Conservation (phyloP, 2,329 filamentous ascomycete species). For the Chaetoscypha palmicola region DNA sequence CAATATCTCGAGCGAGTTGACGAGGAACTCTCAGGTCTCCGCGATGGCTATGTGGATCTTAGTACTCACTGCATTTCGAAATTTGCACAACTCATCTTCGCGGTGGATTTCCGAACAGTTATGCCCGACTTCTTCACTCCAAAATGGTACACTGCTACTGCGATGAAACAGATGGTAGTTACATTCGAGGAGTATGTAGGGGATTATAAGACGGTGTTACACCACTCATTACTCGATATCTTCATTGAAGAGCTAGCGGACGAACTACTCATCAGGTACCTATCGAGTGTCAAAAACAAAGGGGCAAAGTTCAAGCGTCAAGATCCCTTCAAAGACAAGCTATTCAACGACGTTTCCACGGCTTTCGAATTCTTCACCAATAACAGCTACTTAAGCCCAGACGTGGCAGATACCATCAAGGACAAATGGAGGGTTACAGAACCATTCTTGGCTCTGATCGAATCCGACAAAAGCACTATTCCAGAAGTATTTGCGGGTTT, state of each 20-base stretch:
- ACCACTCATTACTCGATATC: slow-evolving; percentile 82
- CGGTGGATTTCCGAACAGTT: slow-evolving; percentile 78
- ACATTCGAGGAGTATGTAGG: slow-evolving; percentile 93
- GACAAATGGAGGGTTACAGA: slow-evolving; percentile 90
- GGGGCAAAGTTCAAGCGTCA: slow-evolving; percentile 78
- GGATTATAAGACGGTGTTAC: slow-evolving; percentile 78
- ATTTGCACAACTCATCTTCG: slow-evolving; percentile 82
- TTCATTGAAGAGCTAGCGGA: slow-evolving; percentile 90
- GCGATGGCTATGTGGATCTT: slow-evolving; percentile 90
- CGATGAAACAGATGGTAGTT: slow-evolving; percentile 88
- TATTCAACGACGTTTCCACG: slow-evolving; percentile 85
- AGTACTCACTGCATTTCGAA: slow-evolving; percentile 86
- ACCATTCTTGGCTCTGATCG: slow-evolving; percentile 72
- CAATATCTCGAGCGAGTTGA: slow-evolving; percentile 71
- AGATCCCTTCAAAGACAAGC: slow-evolving; percentile 86
- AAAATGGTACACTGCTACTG: slow-evolving; percentile 78
- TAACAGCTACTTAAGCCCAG: slow-evolving; percentile 52
- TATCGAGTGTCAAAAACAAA: slow-evolving; percentile 79
- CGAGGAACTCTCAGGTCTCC: slow-evolving; percentile 65
- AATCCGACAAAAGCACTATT: slow-evolving; percentile 64
- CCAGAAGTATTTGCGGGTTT: slow-evolving; percentile 75
- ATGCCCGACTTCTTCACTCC: slow-evolving; percentile 86
- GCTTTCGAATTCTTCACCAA: slow-evolving; percentile 83
- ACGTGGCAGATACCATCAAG: slow-evolving; percentile 69
- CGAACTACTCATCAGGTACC: slow-evolving; percentile 80